phyloP scores from a whole-genome alignment of 1,284 basidiomycete species.

The Tranzscheliella williamsii region DNA sequence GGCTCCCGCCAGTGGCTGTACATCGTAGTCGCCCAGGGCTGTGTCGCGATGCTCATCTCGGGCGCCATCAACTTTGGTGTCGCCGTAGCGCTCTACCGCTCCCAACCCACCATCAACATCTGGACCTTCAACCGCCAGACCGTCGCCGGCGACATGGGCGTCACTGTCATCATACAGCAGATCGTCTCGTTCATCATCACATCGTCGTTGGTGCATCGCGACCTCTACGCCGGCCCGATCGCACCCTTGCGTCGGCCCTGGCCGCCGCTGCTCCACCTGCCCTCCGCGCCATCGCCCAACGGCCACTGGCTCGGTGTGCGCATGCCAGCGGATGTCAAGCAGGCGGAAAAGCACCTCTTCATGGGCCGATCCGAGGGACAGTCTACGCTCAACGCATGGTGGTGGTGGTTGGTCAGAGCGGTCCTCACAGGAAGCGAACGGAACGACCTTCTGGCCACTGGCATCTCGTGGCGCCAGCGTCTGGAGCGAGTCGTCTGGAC shows the following conservation, averaged over 20 bases:
- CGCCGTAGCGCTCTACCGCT: conserved; percentile 44
- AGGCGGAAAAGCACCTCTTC: conserved; percentile 7
- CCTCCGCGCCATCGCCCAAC: conserved; percentile 27
- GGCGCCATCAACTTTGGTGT: conserved; percentile 57
- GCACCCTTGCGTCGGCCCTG: conserved; percentile 42
- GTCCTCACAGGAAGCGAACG: conserved; percentile 46
- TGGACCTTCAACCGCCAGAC: conserved; percentile 52
- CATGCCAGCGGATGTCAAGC: conserved; percentile 33
- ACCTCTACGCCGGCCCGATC: conserved; percentile 45
- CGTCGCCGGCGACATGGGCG: conserved; percentile 57
- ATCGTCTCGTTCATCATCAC: conserved; percentile 55
- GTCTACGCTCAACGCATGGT: conserved; percentile 17
- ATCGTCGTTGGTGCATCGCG: conserved; percentile 42
- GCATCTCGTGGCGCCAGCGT: conserved; percentile 43
- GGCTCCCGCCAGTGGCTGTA: conserved; percentile 37
- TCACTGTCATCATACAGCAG: conserved; percentile 56
- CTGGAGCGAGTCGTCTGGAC: conserved; percentile 52
- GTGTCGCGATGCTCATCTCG: conserved; percentile 36
- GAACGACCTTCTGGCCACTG: conserved; percentile 40
- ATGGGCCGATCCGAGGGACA: conserved; percentile 42
- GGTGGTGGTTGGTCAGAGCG: conserved; percentile 49
- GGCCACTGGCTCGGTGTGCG: conserved; percentile 41
- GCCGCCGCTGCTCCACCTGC: conserved; percentile 54
- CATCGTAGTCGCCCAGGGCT: conserved; percentile 18
- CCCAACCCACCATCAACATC: conserved; percentile 28